A percentile compares a stretch with the other conserved stretches of the same genome.
Evolutionary conservation across 805 yeast species (phyloP).

Genomic region (Metschnikowia gelsemii): DNA sequence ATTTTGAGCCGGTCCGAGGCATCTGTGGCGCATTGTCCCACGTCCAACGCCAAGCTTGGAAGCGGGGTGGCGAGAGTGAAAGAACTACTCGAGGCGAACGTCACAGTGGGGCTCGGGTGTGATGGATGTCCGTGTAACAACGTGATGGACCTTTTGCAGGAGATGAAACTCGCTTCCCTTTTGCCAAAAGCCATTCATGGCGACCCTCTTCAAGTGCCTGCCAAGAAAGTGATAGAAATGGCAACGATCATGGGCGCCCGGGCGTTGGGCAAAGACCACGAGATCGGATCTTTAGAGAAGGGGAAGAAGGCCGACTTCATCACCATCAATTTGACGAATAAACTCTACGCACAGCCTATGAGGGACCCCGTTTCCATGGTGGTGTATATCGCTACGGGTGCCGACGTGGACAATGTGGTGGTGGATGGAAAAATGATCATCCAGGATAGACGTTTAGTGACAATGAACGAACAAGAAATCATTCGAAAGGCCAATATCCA

Average conservation of each 20-base stretch:
- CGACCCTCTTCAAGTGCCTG: slow-evolving; percentile 18
- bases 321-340: slow-evolving; percentile 19
- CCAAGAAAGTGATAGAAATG: slow-evolving; percentile 16
- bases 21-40: slow-evolving; percentile 21
- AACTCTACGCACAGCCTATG: slow-evolving; percentile 24
- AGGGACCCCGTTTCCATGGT: slow-evolving; percentile 25
- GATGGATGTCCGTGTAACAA: slow-evolving; percentile 24
- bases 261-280: slow-evolving; percentile 18
- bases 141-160: slow-evolving; percentile 23
- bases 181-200: slow-evolving; percentile 24
- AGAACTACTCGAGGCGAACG: slow-evolving; percentile 17
- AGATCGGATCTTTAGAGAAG: slow-evolving; percentile 18
- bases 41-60: slow-evolving; percentile 23
- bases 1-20: slow-evolving; percentile 15
- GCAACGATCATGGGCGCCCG: slow-evolving; percentile 18
- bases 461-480: slow-evolving; percentile 15
- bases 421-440: slow-evolving; percentile 12
- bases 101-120: slow-evolving; percentile 23
- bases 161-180: slow-evolving; percentile 23
- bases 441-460: slow-evolving; percentile 10
- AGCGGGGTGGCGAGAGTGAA: slow-evolving; percentile 22
- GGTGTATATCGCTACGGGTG: slow-evolving; percentile 24
- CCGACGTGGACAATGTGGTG: slow-evolving; percentile 20
- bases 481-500: slow-evolving; percentile 14
- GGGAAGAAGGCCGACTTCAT: slow-evolving; percentile 19